A percentile compares a stretch with the other conserved stretches of the same genome.
phyloP scores from a whole-genome alignment of 345 rosid genomes.

The Aquilaria sinensis region DNA sequence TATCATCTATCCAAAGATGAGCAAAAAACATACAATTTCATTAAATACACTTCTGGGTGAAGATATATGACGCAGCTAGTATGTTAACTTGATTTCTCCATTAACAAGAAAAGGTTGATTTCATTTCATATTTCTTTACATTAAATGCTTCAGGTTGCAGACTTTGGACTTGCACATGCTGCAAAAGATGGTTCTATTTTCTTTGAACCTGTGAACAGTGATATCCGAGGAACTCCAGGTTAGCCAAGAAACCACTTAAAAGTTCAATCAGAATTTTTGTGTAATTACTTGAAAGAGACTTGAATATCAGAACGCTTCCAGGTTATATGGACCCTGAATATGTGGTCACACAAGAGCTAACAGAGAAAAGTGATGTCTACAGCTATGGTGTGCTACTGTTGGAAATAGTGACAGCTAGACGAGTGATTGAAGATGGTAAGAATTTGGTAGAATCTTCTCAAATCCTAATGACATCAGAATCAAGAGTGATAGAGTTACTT shows the following conservation, averaged over 20 bases:
- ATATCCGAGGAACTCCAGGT: constrained; percentile 99
- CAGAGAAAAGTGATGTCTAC: constrained; percentile 86
- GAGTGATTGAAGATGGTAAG: constrained; percentile 75
- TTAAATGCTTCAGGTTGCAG: constrained; percentile 68
- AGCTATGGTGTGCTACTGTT: constrained; percentile 90
- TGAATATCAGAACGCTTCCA: constrained; percentile 26
- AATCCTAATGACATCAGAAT: constrained; percentile 43
- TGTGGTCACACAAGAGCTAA: constrained; percentile 75
- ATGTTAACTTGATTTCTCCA: constrained; percentile 1
- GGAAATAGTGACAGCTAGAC: constrained; percentile 71
- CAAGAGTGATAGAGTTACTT: constrained; percentile 51
- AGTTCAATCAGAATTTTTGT: not conserved
- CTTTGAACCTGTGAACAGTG: constrained; percentile 83
- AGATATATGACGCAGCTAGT: not conserved
- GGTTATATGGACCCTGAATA: constrained; percentile 98
- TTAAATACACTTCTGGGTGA: not conserved
- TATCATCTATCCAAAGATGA: not conserved
- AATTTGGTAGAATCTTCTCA: constrained; percentile 73
- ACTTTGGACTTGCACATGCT: constrained; percentile 93
- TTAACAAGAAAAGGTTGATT: not conserved
- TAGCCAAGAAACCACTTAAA: constrained; percentile 13
- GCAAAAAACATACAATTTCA: not conserved
- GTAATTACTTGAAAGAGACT: constrained; percentile 2
- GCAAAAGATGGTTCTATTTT: constrained; percentile 83
- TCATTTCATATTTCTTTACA: constrained; percentile 6